Conservation (phyloP, 441 rosid species). For the Adansonia madagascariensis region DNA sequence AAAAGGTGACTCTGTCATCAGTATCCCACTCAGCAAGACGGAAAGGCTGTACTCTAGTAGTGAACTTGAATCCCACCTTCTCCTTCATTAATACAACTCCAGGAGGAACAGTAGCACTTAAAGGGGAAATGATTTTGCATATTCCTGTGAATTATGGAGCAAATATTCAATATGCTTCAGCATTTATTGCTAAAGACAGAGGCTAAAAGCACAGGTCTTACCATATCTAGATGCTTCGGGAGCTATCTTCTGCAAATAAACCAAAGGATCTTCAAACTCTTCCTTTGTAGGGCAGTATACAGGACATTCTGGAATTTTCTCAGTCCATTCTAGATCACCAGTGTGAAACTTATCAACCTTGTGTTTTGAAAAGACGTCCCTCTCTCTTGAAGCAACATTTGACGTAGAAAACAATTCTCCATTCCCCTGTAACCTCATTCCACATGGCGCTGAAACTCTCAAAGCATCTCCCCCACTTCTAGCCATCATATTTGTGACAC, state of each 20-base stretch:
- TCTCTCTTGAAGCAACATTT: constrained; percentile 49
- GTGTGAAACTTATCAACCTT: constrained; percentile 76
- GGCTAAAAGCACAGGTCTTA: constrained; percentile 36
- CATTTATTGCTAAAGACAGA: not conserved
- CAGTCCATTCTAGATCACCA: constrained; percentile 85
- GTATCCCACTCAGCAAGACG: constrained; percentile 98
- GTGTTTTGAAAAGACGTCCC: constrained; percentile 55
- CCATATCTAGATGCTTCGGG: constrained; percentile 98
- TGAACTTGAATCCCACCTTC: constrained; percentile 88
- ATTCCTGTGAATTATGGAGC: constrained; percentile 54
- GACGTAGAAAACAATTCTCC: constrained; percentile 41
- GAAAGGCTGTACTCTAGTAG: constrained; percentile 97
- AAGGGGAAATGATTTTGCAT: constrained; percentile 91
- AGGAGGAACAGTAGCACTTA: constrained; percentile 88
- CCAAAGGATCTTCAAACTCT: constrained; percentile 96
- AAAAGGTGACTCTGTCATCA: constrained; percentile 93
- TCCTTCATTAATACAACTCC: constrained; percentile 89
- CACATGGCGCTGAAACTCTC: constrained; percentile 77
- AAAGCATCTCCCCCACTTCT: constrained; percentile 91
- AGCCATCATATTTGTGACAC: constrained; percentile 52
- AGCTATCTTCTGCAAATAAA: constrained; percentile 87
- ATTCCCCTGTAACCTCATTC: constrained; percentile 68
- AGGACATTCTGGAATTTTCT: constrained; percentile 90
- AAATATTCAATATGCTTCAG: not conserved
- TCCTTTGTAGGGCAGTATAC: constrained; percentile 87